Evolutionary conservation across 371 early-diverging fungal species (phyloP).

Genomic region (Mortierella sp.): DNA sequence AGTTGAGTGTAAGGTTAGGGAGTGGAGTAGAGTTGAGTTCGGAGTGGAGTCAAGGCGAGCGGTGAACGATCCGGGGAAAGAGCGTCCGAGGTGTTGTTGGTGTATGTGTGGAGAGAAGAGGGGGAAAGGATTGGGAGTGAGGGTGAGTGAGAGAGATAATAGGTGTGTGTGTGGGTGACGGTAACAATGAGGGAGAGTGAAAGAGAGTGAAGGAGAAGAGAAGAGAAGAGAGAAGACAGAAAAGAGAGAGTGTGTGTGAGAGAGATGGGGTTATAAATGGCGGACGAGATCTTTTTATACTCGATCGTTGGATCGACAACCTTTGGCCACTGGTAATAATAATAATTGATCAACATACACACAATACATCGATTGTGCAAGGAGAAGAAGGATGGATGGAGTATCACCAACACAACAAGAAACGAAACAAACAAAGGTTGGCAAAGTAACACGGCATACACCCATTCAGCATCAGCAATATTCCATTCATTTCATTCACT

Average conservation of each 20-base stretch:
- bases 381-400: too few relatives aligned
- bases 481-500: too few relatives aligned
- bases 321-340: not conserved
- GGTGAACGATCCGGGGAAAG: not conserved
- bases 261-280: slow-evolving; percentile 1
- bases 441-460: too few relatives aligned
- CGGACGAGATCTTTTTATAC: slow-evolving; percentile 17
- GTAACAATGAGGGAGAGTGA: not conserved
- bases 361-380: too few relatives aligned
- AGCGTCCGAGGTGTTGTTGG: not conserved
- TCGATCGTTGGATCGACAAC: not conserved
- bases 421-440: too few relatives aligned
- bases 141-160: not conserved
- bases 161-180: too few relatives aligned
- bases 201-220: not conserved
- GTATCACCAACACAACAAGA: too few relatives aligned
- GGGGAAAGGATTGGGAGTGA: too few relatives aligned
- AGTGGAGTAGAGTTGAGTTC: not conserved
- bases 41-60: not conserved
- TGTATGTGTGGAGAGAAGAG: not conserved
- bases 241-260: not conserved
- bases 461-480: too few relatives aligned
- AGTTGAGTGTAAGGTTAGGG: not conserved
- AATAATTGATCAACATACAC: too few relatives aligned
- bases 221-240: slow-evolving; percentile 10